Evolutionary conservation across 805 yeast genomes (phyloP).

Genomic region (Nakazawaea pomicola): DNA sequence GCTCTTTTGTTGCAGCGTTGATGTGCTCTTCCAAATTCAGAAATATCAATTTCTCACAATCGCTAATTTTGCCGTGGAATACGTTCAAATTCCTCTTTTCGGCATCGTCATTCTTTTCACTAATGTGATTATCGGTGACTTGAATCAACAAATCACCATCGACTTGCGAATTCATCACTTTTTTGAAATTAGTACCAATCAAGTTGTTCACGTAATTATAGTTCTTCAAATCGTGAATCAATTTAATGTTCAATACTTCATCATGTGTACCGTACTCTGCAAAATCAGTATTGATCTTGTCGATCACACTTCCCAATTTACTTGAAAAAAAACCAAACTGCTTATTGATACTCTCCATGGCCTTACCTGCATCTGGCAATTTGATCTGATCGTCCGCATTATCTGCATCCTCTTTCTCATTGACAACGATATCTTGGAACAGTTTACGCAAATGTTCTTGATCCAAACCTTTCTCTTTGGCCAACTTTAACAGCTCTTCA

Average conservation of each 20-base stretch:
- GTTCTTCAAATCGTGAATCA: slow-evolving; percentile 64
- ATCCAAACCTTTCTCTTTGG: slow-evolving; percentile 32
- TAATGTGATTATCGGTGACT: slow-evolving; percentile 46
- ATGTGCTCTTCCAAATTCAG: slow-evolving; percentile 83
- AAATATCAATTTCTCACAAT: slow-evolving; percentile 82
- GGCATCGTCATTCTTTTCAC: slow-evolving; percentile 19
- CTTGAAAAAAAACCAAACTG: slow-evolving; percentile 26
- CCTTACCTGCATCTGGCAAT: slow-evolving; percentile 27
- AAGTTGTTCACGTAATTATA: slow-evolving; percentile 41
- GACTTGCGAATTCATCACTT: slow-evolving; percentile 62
- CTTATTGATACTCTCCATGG: slow-evolving; percentile 30
- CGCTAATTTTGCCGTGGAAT: slow-evolving; percentile 71
- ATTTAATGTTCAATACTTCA: slow-evolving; percentile 56
- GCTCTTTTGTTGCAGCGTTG: slow-evolving; percentile 38
- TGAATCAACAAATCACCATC: slow-evolving; percentile 70
- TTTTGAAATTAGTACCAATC: slow-evolving; percentile 50
- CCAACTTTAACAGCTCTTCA: slow-evolving; percentile 46
- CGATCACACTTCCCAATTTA: slow-evolving; percentile 33
- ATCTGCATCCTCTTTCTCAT: slow-evolving; percentile 31
- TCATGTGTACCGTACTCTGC: slow-evolving; percentile 23
- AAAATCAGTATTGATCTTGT: slow-evolving; percentile 28
- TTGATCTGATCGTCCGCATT: slow-evolving; percentile 25
- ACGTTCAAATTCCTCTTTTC: slow-evolving; percentile 49
- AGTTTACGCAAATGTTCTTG: slow-evolving; percentile 29
- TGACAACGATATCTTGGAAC: slow-evolving; percentile 34